Conservation (phyloP, 495 filamentous ascomycete species). For the Poronia punctata region DNA sequence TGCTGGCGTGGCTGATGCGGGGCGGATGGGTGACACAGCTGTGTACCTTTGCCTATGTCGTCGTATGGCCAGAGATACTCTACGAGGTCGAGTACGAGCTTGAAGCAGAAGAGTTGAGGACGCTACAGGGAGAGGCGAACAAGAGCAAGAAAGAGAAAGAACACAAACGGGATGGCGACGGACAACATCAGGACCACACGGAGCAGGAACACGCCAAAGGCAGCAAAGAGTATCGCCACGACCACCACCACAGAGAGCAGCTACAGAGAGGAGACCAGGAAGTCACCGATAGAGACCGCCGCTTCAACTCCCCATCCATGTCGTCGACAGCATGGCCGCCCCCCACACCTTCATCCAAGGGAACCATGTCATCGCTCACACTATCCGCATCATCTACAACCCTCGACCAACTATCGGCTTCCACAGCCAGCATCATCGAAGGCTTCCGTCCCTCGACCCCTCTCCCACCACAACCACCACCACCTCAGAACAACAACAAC, state of each 20-base stretch:
- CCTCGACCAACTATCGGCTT: constrained; percentile 6
- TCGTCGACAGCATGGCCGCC: constrained; percentile 3
- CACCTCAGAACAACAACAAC: too few relatives aligned
- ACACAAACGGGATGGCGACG: constrained; percentile 4
- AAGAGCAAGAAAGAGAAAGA: constrained; percentile 14
- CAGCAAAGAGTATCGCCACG: not conserved
- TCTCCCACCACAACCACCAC: too few relatives aligned
- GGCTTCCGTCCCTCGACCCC: not conserved
- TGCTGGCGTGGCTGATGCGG: constrained; percentile 86
- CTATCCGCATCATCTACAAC: constrained; percentile 6
- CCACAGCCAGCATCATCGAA: not conserved
- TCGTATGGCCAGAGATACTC: constrained; percentile 55
- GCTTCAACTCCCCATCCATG: not conserved
- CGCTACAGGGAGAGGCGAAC: constrained; percentile 13
- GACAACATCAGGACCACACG: not conserved
- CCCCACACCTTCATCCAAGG: constrained; percentile 9
- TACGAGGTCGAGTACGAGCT: constrained; percentile 52
- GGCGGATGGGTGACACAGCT: constrained; percentile 90
- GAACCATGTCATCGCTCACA: not conserved
- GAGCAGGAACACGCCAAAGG: constrained; percentile 2
- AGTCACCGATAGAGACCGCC: not conserved
- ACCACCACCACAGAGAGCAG: constrained; percentile 2
- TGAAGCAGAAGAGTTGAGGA: constrained; percentile 43
- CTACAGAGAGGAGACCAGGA: constrained; percentile 1
- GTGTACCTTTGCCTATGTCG: constrained; percentile 78